Evolutionary conservation across 352 stramenopile species (phyloP).

Genomic region (Phytophthora agathidicida): DNA sequence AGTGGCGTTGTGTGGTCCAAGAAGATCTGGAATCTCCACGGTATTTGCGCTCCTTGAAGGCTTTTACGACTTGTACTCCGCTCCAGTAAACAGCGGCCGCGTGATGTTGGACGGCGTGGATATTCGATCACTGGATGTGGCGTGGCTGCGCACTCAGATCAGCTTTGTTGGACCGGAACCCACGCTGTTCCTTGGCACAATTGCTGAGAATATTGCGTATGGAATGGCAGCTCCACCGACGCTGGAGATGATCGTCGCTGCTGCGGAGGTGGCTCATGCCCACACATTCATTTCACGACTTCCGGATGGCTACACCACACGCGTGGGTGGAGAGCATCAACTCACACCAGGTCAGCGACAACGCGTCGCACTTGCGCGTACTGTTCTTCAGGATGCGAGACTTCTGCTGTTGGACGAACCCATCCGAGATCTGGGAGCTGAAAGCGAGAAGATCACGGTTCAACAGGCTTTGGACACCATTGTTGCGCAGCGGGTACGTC

Average conservation of each 20-base stretch:
- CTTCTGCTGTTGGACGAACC: constrained; percentile 93
- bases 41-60: constrained; percentile 63
- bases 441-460: constrained; percentile 66
- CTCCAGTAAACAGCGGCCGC: constrained; percentile 22
- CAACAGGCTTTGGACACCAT: constrained; percentile 61
- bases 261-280: constrained; percentile 93
- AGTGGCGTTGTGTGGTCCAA: constrained; percentile 36
- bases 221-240: constrained; percentile 49
- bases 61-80: constrained; percentile 65
- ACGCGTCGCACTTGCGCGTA: constrained; percentile 92
- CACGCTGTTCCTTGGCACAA: constrained; percentile 65
- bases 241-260: constrained; percentile 79
- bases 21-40: constrained; percentile 56
- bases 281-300: constrained; percentile 93
- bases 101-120: constrained; percentile 85
- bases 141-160: constrained; percentile 63
- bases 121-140: constrained; percentile 70
- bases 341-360: constrained; percentile 67
- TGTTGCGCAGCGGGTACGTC: constrained; percentile 36
- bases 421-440: constrained; percentile 73
- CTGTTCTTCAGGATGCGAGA: constrained; percentile 88
- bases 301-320: constrained; percentile 91
- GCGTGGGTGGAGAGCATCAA: constrained; percentile 91
- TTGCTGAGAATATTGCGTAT: constrained; percentile 73
- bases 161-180: constrained; percentile 61